A percentile compares a stretch with the other conserved stretches of the same genome.
phyloP scores from a whole-genome alignment of 345 rosid genomes.

The Eucalyptus microcorys region DNA sequence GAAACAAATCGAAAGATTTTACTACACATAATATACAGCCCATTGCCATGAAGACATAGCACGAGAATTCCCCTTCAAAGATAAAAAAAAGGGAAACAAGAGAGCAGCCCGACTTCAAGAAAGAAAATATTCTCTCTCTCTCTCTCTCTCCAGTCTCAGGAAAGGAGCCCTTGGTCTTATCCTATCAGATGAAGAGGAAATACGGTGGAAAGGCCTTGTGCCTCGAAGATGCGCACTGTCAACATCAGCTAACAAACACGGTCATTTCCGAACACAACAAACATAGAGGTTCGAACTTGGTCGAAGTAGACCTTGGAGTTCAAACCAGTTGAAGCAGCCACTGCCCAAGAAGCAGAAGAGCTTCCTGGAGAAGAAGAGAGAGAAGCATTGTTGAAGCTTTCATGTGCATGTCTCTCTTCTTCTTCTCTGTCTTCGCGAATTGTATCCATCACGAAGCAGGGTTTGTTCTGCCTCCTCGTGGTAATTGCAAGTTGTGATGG shows the following conservation, averaged over 20 bases:
- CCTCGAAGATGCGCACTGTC: not conserved
- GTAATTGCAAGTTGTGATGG: slow-evolving; percentile 70
- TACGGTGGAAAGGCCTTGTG: not conserved
- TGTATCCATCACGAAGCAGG: slow-evolving; percentile 62
- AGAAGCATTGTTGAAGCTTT: not conserved
- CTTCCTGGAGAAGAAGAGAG: slow-evolving; percentile 12
- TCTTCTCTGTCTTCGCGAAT: slow-evolving; percentile 26
- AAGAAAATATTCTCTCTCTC: not conserved
- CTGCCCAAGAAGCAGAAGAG: not conserved
- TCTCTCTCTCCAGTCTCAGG: not conserved
- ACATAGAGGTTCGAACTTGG: slow-evolving; percentile 13
- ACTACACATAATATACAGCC: not conserved
- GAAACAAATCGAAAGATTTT: not conserved
- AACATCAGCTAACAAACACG: not conserved
- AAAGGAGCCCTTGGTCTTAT: not conserved
- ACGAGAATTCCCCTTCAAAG: not conserved
- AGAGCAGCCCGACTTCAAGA: not conserved
- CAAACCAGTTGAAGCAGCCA: not conserved
- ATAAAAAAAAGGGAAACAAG: not conserved
- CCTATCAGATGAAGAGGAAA: not conserved
- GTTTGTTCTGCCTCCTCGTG: slow-evolving; percentile 51
- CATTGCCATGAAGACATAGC: not conserved
- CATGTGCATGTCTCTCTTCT: slow-evolving; percentile 48
- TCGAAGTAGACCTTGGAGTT: slow-evolving; percentile 11
- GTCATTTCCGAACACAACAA: slow-evolving; percentile 9